Base-by-base conservation (phyloP, 768 basidiomycete species). In the Mycena olivaceomarginata region DNA sequence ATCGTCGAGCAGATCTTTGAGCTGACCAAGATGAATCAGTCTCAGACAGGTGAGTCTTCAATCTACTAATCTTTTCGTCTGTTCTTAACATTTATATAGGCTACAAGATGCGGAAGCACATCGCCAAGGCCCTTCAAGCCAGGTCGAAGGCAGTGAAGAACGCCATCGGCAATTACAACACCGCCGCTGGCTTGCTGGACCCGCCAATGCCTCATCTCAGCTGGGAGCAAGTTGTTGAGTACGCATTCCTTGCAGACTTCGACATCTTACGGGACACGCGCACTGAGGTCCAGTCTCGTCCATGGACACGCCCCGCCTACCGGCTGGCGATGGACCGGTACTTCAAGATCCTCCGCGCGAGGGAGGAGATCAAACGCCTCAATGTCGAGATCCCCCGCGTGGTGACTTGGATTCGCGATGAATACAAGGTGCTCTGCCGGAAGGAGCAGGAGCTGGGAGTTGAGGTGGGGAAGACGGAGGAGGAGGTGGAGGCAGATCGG, bases 211-310 rank as follows among this genome's bases (percentile, higher is more conserved):
- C 53, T 6, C 16, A 22, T 2, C 70, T 82, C 4, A 15, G 45
- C 13, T 83, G 81, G 80, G 77, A 83, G 10, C 68, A 82, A 15
- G 80, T 85, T 5, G 77, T 83, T 4, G 76, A 81, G n/a, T 82
- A 81, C 60, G 67, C 74, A 78, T 31, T 31, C 31, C 31, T 31
- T 31, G 31, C 31, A 31, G 31, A 31, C 31, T 31, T 31, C 31
- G 31, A 82, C 77, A 31, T 81, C 37, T 74, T 80, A 7, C 72
- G 75, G 5, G 80, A 78, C n/a, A 63, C 63, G 5, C 8, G 43
- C 15, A 22, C 48, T 5, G 72, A 77, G 46, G 63, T 78, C 6
- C 53, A 68, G 22, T 40, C 46, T n/a, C 53, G 67, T 3, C 53
- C 65, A 5, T 82, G 81, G 81, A 67, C 80, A 18, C 37, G 63